Evolutionary conservation across 768 basidiomycete species (phyloP), one percentile per base, ranked within the genome.

Genomic region (Lactarius deliciosus): DNA sequence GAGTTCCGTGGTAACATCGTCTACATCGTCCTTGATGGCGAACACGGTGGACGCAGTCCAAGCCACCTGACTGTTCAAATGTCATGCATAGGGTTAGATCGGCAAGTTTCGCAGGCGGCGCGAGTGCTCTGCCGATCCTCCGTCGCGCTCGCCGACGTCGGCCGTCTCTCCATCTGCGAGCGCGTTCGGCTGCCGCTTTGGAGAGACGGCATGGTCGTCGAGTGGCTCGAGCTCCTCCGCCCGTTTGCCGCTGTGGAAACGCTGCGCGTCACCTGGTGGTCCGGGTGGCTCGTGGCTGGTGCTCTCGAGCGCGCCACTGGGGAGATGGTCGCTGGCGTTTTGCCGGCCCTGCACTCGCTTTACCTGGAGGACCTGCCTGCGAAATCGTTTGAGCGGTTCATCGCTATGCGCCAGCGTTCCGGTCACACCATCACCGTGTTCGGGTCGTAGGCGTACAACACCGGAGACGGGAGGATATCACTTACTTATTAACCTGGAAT

Each of bases 101-200:
- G 59, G 40, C 64, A 65, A 25, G 32, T 65, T n/a, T 60, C 50
- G 2, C 60, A 58, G 3, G 18, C 60, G 10, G 34, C 64, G 20
- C 64, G 40, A 1, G n/a, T 66, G 22, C 61, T 55, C n/a, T 10
- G 10, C 3, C 60, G 38, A 22, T 13, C 22, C 15, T 22, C 25
- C 13, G 50, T 20, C 20, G 47, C 18, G 25, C 50, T 53, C 50
- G 50, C 36, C 13, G 7, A 32, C 13, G 36, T 66, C 7, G n/a
- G 41, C 22, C 43, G 13, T 7, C 65, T 66, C 43, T 25, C 36
- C 9, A 32, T 66, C 11, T 5, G 8, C 0, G n/a, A 13, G 47
- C 36, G n/a, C n/a, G 16, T 22, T 11, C n/a, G 25, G 3, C 61
- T 18, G 1, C 53, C 25, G 22, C 8, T 10, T 6, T 56, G 32